phyloP scores from a whole-genome alignment of 1,284 basidiomycete genomes.

The Pulchroboletus neoregius region DNA sequence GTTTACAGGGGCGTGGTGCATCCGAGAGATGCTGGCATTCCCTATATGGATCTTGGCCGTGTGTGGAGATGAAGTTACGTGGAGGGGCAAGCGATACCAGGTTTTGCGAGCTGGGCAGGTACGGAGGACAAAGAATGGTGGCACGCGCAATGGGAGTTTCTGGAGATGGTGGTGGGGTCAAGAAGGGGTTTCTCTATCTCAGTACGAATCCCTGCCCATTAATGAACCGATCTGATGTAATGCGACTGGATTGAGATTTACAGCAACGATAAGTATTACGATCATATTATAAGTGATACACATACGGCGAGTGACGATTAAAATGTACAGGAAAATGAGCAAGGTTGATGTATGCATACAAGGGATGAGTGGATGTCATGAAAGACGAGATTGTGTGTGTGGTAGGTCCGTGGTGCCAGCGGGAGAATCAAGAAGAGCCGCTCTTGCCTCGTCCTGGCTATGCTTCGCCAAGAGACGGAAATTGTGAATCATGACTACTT shows the following conservation, averaged over 20 bases:
- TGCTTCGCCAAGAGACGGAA: constrained; percentile 40
- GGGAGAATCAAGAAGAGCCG: constrained; percentile 25
- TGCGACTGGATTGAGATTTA: constrained; percentile 24
- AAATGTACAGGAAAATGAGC: constrained; percentile 34
- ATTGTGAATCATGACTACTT: constrained; percentile 52
- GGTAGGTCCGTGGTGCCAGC: constrained; percentile 24
- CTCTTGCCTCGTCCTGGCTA: constrained; percentile 34
- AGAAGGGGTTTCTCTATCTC: constrained; percentile 9
- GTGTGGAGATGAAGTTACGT: constrained; percentile 73
- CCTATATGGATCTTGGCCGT: constrained; percentile 85
- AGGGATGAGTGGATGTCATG: constrained; percentile 27
- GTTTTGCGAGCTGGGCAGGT: constrained; percentile 66
- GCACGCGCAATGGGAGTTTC: constrained; percentile 1
- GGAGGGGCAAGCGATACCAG: constrained; percentile 73
- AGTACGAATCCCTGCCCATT: constrained; percentile 16
- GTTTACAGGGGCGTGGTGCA: constrained; percentile 75
- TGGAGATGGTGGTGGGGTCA: constrained; percentile 15
- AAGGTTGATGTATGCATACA: constrained; percentile 32
- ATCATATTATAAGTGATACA: constrained; percentile 33
- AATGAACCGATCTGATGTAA: constrained; percentile 23
- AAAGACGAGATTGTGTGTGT: constrained; percentile 17
- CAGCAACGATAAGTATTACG: constrained; percentile 32
- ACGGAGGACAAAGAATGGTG: constrained; percentile 17
- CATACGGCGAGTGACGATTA: constrained; percentile 32
- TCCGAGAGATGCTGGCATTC: constrained; percentile 75